phyloP scores from a whole-genome alignment of 768 basidiomycete species.

The Fomitopsis pulvina region DNA sequence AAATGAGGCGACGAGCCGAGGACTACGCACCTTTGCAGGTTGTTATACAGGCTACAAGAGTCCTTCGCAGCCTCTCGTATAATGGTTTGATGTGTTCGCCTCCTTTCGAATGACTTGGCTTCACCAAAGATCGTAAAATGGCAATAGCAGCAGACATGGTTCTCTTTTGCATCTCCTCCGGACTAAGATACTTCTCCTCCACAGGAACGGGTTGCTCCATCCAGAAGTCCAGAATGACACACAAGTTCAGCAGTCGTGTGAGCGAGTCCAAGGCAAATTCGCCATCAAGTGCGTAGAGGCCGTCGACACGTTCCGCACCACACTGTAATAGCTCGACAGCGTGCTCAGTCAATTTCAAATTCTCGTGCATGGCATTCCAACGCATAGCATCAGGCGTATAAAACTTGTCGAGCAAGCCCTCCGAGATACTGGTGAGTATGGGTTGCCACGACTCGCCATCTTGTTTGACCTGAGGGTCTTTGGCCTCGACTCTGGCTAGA shows the following conservation, averaged over 20 bases:
- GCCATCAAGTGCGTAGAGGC: constrained; percentile 40
- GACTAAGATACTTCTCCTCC: constrained; percentile 36
- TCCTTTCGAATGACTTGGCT: constrained; percentile 17
- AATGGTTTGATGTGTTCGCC: constrained; percentile 17
- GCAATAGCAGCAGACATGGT: constrained; percentile 36
- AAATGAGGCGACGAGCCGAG: background rate
- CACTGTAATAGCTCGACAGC: constrained; percentile 50
- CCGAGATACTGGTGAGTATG: constrained; percentile 31
- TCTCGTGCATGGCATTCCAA: constrained; percentile 54
- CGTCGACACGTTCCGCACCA: constrained; percentile 39
- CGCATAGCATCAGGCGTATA: constrained; percentile 43
- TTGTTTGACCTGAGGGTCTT: background rate
- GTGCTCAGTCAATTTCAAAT: constrained; percentile 45
- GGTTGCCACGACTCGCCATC: background rate
- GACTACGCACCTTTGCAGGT: constrained; percentile 4
- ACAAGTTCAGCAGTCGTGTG: constrained; percentile 48
- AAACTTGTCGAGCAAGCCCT: constrained; percentile 47
- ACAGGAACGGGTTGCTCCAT: constrained; percentile 35
- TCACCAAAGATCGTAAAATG: constrained; percentile 43
- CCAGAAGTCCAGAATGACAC: constrained; percentile 54
- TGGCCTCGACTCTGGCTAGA: constrained; percentile 6
- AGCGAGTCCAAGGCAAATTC: constrained; percentile 40
- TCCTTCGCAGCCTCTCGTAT: constrained; percentile 6
- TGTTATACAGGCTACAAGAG: constrained; percentile 7
- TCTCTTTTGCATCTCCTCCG: constrained; percentile 42